phyloP scores from a whole-genome alignment of 116 monocot species.

The Trichopus zeylanicus region DNA sequence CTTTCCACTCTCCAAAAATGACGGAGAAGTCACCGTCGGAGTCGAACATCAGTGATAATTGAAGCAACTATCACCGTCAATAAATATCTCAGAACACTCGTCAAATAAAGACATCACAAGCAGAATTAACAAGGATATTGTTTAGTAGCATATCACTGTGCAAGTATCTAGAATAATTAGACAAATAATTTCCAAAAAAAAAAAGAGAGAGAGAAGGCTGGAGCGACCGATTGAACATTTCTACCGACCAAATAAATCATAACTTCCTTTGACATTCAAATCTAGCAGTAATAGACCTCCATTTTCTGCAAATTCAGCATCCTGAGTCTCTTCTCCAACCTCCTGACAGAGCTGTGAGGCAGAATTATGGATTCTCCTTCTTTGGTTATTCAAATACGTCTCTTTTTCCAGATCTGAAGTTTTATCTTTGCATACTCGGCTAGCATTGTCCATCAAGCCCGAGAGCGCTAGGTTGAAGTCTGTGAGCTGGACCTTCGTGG shows the following conservation, averaged over 20 bases:
- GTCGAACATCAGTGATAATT: too few relatives aligned
- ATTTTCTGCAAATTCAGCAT: slow-evolving; percentile 3
- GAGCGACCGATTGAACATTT: slow-evolving; percentile 2
- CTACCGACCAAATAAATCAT: slow-evolving; percentile 6
- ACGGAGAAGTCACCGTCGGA: too few relatives aligned
- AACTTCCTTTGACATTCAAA: slow-evolving; percentile 23
- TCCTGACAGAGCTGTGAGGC: slow-evolving; percentile 10
- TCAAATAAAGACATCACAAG: too few relatives aligned
- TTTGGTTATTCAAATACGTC: not conserved
- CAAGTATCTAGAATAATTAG: too few relatives aligned
- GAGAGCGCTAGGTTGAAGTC: slow-evolving; percentile 52
- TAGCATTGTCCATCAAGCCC: slow-evolving; percentile 34
- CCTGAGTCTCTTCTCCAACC: not conserved
- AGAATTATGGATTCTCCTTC: not conserved
- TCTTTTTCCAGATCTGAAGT: slow-evolving; percentile 12
- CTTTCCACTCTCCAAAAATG: too few relatives aligned
- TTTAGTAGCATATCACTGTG: too few relatives aligned
- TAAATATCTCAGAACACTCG: too few relatives aligned
- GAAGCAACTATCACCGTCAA: too few relatives aligned
- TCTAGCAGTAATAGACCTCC: slow-evolving; percentile 12
- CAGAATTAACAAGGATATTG: too few relatives aligned
- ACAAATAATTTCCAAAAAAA: too few relatives aligned
- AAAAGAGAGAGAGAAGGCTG: not conserved
- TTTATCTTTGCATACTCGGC: slow-evolving; percentile 25
- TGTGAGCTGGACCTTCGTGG: slow-evolving; percentile 28